Base-by-base conservation (phyloP, 257 asterid species). In the Handroanthus guayacan region DNA sequence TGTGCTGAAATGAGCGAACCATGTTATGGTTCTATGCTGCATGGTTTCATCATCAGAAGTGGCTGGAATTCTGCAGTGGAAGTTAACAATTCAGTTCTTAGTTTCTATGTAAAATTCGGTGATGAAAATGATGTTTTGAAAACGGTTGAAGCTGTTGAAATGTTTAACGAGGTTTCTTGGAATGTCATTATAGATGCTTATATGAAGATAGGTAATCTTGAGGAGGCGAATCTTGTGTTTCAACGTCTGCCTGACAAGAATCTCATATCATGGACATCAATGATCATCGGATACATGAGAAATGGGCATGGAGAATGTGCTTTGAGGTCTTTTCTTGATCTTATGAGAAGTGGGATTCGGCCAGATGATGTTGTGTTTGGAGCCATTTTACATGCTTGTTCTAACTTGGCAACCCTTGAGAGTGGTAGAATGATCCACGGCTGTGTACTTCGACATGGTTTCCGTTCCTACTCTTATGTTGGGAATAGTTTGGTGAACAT, bases 331-430 rank as follows among this genome's bases (percentile, higher is more conserved):
- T 92, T 90, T 56, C 37, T 82, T 10, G 82, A 78, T 36, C 63
- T 90, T 82, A 66, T 54, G 68, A 82, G 72, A 48, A 80, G 72
- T 38, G 84, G 78, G 48, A 72, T 88, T 13, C 57, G 12, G 58
- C 95, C 95, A 0, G 97, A 90, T 79, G 87, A 87, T 74, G 75
- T 86, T 69, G 86, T 90, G 3, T 78, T 90, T 55, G 97, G 97
- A 68, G 91, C 89, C 18, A 85, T 87, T 74, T 82, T 92, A 75
- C 93, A 88, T 57, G 93, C 96, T 50, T 90, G 97, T 67, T 87
- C 97, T 52, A 86, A 58, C 81, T 56, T 79, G 77, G 86, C 83
- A 8, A 79, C 85, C 5, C 71, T 85, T 17, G 80, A 81, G 47
- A 81, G 78, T 56, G 89, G 87, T 52, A 77, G 80, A 72, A 77